These are phyloP conservation scores for Rhynchospora tenuis DNA, from an alignment of 176 grass and related monocot species.

Conservation along the genomic window DNA sequence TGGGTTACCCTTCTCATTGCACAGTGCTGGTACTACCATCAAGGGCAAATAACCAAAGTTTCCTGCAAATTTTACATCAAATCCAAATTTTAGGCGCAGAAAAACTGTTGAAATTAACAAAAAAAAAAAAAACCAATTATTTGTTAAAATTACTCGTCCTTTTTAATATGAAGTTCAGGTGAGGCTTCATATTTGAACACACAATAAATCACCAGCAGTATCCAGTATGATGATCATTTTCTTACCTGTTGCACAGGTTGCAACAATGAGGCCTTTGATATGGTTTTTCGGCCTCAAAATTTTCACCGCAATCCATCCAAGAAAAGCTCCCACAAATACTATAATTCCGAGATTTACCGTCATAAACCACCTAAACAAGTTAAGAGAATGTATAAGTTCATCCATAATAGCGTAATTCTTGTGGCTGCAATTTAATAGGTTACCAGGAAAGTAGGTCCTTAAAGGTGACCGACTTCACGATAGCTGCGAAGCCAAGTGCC, in stretches of 20 bases:
- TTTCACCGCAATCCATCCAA: slow-evolving; percentile 29
- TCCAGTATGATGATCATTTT: background rate
- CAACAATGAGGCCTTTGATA: slow-evolving; percentile 21
- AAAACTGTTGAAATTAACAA: background rate
- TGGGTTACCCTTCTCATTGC: slow-evolving; percentile 20
- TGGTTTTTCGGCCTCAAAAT: slow-evolving; percentile 16
- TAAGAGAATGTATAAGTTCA: background rate
- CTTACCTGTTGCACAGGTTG: slow-evolving; percentile 22
- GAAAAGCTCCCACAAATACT: slow-evolving; percentile 26
- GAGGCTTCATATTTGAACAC: background rate
- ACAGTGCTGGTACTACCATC: slow-evolving; percentile 26
- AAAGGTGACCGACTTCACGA: slow-evolving; percentile 29
- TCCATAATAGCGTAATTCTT: no score
- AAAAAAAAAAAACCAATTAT: background rate
- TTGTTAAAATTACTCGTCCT: background rate
- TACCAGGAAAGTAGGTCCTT: slow-evolving; percentile 30
- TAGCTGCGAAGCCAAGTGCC: slow-evolving; percentile 7
- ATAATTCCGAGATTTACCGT: slow-evolving; percentile 27
- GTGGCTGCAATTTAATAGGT: background rate
- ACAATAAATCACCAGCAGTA: no score
- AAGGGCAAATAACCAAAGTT: slow-evolving; percentile 20
- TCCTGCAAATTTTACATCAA: slow-evolving; percentile 1
- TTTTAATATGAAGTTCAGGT: background rate
- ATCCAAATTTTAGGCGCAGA: background rate
- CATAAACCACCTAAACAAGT: slow-evolving; percentile 37